phyloP scores from a whole-genome alignment of 2,329 filamentous ascomycete species.

The Fusarium sp. region DNA sequence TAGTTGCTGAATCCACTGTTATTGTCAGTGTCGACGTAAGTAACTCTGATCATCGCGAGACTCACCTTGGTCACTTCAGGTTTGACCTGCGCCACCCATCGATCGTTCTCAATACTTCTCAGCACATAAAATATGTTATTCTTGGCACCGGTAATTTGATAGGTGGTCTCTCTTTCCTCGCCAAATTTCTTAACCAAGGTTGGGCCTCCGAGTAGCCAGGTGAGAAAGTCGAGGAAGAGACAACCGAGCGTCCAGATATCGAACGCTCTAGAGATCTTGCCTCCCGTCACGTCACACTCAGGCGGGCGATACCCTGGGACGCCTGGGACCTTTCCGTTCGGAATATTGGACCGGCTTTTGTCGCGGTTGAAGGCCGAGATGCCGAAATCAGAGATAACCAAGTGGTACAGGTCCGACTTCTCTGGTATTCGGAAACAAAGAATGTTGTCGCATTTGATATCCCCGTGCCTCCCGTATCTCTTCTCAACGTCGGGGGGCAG shows the following conservation, averaged over 20 bases:
- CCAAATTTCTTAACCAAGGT: background rate
- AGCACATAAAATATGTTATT: conserved; percentile 14
- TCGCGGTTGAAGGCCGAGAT: background rate
- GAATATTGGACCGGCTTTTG: conserved; percentile 23
- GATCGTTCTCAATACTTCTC: background rate
- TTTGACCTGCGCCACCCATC: conserved; percentile 9
- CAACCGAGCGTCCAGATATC: conserved; percentile 24
- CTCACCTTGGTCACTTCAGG: conserved; percentile 10
- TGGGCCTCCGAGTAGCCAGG: conserved; percentile 14
- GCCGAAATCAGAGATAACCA: conserved; percentile 16
- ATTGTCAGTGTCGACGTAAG: background rate
- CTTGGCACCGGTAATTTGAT: background rate
- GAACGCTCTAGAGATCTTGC: conserved; percentile 5
- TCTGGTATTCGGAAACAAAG: conserved; percentile 5
- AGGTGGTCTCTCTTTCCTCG: background rate
- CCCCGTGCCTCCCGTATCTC: conserved; percentile 4
- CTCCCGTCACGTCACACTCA: conserved; percentile 10
- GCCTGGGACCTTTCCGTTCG: background rate
- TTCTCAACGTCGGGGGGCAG: background rate
- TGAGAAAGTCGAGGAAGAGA: conserved; percentile 15
- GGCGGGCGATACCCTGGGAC: conserved; percentile 12
- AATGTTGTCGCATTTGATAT: conserved; percentile 20
- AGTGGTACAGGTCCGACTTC: background rate
- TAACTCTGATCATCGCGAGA: too few relatives aligned
- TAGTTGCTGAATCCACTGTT: conserved; percentile 1